Evolutionary conservation across 176 grass and related monocot genomes (phyloP).

Genomic region (Triticum urartu): DNA sequence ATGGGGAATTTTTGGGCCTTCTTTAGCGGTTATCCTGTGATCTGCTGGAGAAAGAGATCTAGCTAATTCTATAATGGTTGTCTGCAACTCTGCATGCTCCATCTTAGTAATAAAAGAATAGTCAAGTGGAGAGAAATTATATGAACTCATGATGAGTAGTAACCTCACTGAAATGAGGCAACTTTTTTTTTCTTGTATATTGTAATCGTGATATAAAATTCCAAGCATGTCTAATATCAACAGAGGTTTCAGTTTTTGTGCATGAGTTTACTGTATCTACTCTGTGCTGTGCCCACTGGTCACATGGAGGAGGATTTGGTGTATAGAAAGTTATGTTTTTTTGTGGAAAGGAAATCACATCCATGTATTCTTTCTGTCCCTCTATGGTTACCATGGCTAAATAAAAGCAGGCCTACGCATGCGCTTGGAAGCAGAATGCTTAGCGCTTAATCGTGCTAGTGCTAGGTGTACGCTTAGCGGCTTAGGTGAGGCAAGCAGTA

Average conservation of each 20-base stretch:
- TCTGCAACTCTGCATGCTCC: background rate
- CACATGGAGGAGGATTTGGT: background rate
- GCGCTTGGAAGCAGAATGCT: background rate
- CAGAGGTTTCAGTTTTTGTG: background rate
- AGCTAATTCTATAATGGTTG: background rate
- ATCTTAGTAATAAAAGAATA: background rate
- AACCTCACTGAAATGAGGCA: background rate
- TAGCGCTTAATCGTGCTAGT: background rate
- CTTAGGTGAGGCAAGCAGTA: background rate
- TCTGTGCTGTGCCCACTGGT: background rate
- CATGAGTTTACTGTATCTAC: background rate
- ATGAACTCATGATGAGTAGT: background rate
- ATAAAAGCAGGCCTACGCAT: background rate
- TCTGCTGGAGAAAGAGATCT: constrained; percentile 12
- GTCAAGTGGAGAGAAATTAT: background rate
- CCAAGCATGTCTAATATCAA: background rate
- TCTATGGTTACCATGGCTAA: background rate
- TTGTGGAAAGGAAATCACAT: background rate
- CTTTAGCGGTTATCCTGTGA: background rate
- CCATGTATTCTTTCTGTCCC: background rate
- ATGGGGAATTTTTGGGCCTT: background rate
- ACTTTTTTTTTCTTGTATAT: background rate
- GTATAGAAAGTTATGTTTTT: background rate
- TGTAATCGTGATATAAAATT: background rate
- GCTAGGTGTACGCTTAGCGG: background rate